These are phyloP conservation scores for Chalciporus sp. DNA, from an alignment of 1,284 basidiomycete species.

Conservation along the genomic window DNA sequence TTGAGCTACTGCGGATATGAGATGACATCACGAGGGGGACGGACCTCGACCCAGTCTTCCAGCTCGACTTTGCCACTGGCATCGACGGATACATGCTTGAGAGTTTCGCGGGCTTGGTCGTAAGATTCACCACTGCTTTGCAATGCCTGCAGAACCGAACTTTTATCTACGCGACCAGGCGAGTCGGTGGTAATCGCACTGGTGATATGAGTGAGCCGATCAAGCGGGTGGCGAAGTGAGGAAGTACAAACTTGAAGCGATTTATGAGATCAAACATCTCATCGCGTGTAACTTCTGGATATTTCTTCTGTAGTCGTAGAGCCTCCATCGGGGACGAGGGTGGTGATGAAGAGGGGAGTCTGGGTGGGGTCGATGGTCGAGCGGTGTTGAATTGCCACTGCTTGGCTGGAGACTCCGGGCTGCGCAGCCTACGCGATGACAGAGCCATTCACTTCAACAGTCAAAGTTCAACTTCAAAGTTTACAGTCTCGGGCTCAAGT, in stretches of 20 bases:
- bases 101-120: constrained; percentile 85
- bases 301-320: constrained; percentile 89
- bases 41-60: constrained; percentile 96
- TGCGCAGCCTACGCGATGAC: constrained; percentile 3
- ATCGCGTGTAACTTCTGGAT: constrained; percentile 88
- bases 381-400: constrained; percentile 21
- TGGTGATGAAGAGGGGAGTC: constrained; percentile 15
- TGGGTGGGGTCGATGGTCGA: constrained; percentile 12
- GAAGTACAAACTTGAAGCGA: constrained; percentile 82
- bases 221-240: neutral
- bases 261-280: constrained; percentile 93
- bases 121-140: constrained; percentile 86
- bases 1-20: constrained; percentile 16
- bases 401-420: constrained; percentile 4
- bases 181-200: constrained; percentile 85
- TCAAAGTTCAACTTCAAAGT: too few species aligned
- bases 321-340: constrained; percentile 68
- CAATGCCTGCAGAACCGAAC: constrained; percentile 75
- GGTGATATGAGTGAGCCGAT: constrained; percentile 1
- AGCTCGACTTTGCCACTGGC: constrained; percentile 95
- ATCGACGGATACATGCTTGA: constrained; percentile 95
- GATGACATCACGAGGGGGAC: constrained; percentile 30
- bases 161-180: constrained; percentile 85
- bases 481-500: neutral
- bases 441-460: constrained; percentile 7